Percentiles rank a stretch among this genome's conserved stretches.
Conservation (phyloP, 805 yeast species). For the Starmera dryadoides region DNA sequence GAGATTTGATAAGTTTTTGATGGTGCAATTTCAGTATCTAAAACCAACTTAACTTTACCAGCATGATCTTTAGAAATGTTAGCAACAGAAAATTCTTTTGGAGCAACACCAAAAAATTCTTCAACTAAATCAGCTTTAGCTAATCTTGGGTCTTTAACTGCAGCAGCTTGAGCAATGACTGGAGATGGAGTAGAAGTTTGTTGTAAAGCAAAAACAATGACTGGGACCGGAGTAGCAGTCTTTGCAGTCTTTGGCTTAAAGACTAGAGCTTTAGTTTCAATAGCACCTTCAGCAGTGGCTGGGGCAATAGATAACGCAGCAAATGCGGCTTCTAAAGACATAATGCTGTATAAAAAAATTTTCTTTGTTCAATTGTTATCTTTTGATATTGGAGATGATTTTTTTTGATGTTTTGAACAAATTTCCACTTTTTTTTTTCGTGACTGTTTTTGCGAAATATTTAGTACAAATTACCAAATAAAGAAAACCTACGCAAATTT, state of each 20-base stretch:
- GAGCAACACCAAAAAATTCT: slow-evolving; percentile 48
- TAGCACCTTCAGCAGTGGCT: slow-evolving; percentile 42
- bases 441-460: too few relatives aligned
- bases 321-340: slow-evolving; percentile 66
- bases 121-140: slow-evolving; percentile 77
- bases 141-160: slow-evolving; percentile 78
- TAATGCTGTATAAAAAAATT: slow-evolving; percentile 13
- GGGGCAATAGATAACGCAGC: slow-evolving; percentile 58
- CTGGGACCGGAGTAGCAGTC: slow-evolving; percentile 69
- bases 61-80: slow-evolving; percentile 36
- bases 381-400: neutral
- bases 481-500: too few relatives aligned
- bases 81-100: slow-evolving; percentile 60
- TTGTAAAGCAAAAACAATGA: slow-evolving; percentile 70
- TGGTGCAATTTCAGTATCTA: slow-evolving; percentile 44
- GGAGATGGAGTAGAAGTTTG: slow-evolving; percentile 64
- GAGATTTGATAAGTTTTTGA: slow-evolving; percentile 33
- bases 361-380: neutral
- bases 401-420: neutral
- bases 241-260: slow-evolving; percentile 92
- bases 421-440: neutral
- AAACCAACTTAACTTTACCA: slow-evolving; percentile 50
- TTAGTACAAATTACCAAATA: too few relatives aligned
- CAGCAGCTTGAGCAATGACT: slow-evolving; percentile 57
- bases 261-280: slow-evolving; percentile 65